Percentiles rank a stretch among this genome's conserved stretches.
phyloP scores from a whole-genome alignment of 768 basidiomycete species.

The Xerocomus brunneocitrinus region DNA sequence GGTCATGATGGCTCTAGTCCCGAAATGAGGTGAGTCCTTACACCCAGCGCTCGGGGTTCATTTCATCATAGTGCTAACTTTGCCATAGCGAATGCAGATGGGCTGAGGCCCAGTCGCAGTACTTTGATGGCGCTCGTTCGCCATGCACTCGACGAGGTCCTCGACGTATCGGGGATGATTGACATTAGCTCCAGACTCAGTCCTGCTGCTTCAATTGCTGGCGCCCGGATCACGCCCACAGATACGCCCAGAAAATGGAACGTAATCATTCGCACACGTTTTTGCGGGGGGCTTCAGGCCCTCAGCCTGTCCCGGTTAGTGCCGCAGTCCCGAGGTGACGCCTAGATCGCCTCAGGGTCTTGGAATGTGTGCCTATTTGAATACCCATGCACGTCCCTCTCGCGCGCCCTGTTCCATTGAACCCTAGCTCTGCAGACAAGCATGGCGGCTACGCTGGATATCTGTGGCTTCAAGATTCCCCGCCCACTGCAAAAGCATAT shows the following conservation, averaged over 20 bases:
- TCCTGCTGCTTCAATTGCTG: no score
- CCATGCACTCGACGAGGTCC: background rate
- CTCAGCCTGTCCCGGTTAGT: background rate
- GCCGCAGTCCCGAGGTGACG: background rate
- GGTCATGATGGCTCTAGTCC: background rate
- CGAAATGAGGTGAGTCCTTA: background rate
- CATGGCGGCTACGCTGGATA: conserved; percentile 14
- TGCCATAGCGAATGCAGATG: background rate
- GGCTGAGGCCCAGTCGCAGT: background rate
- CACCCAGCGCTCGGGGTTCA: background rate
- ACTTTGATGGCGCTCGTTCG: background rate
- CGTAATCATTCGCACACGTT: background rate
- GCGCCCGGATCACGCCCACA: background rate
- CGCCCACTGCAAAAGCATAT: conserved; percentile 45
- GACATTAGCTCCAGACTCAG: background rate
- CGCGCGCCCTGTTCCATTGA: background rate
- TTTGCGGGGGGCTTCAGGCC: background rate
- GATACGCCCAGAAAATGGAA: background rate
- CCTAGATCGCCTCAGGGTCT: background rate
- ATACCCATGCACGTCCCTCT: background rate
- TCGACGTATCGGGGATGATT: background rate
- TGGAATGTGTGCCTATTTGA: background rate
- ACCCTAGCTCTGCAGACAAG: background rate
- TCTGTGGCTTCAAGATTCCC: conserved; percentile 18
- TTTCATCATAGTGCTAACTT: background rate